These are phyloP conservation scores for Aschersonia sp. DNA, from an alignment of 2,329 filamentous ascomycete genomes.

Conservation along the genomic window DNA sequence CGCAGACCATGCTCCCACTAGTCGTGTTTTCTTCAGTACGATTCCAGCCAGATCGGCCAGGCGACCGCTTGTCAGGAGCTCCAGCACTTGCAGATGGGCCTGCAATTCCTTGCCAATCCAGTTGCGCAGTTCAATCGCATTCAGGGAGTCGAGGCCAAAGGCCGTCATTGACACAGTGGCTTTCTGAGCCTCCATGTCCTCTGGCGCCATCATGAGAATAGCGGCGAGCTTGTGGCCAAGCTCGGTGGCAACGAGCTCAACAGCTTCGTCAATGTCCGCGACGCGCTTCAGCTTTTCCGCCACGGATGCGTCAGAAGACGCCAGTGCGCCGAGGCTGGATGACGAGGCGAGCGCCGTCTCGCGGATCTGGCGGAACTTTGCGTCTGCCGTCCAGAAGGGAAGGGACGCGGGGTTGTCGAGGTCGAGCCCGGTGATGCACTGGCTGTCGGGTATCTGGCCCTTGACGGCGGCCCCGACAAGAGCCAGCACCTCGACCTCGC, in stretches of 20 bases:
- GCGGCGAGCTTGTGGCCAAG: conserved; percentile 19
- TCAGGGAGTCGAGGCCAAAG: conserved; percentile 28
- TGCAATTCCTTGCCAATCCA: conserved; percentile 30
- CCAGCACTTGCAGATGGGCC: conserved; percentile 34
- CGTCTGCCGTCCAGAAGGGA: conserved; percentile 29
- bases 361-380: not conserved
- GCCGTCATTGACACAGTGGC: conserved; percentile 9
- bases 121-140: conserved; percentile 34
- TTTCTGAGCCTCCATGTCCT: conserved; percentile 9
- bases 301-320: conserved; percentile 5
- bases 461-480: conserved; percentile 35
- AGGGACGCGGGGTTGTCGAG: conserved; percentile 26
- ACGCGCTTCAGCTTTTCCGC: conserved; percentile 7
- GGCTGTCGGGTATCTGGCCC: conserved; percentile 24
- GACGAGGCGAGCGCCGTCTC: conserved; percentile 1
- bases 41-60: conserved; percentile 10
- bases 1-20: conserved; percentile 7
- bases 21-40: conserved; percentile 13
- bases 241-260: conserved; percentile 10
- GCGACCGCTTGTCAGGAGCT: conserved; percentile 36
- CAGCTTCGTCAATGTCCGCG: conserved; percentile 8
- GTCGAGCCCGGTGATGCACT: conserved; percentile 39
- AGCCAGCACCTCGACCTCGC: conserved; percentile 37
- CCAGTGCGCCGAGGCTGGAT: conserved; percentile 2
- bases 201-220: conserved; percentile 12